These are phyloP conservation scores for Candida tropicalis DNA, from an alignment of 1,139 yeast genomes.

Conservation along the genomic window DNA sequence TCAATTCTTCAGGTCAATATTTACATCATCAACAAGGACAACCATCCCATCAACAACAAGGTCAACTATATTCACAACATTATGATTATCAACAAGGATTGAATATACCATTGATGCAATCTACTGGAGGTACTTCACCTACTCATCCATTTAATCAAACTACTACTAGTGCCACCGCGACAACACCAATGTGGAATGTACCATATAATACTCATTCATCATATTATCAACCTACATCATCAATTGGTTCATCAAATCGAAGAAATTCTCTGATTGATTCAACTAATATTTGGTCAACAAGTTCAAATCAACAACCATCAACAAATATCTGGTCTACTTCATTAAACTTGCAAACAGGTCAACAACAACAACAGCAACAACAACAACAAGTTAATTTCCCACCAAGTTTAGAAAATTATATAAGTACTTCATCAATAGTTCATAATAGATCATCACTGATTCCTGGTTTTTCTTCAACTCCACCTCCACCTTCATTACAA, in stretches of 20 bases:
- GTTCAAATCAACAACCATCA: neutral
- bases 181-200: conserved; percentile 5
- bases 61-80: conserved; percentile 6
- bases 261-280: conserved; percentile 13
- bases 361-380: conserved; percentile 7
- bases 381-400: conserved; percentile 1
- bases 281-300: conserved; percentile 10
- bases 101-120: conserved; percentile 1
- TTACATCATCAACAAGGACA: conserved; percentile 1
- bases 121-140: neutral
- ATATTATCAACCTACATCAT: conserved; percentile 2
- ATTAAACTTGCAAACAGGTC: conserved; percentile 1
- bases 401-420: conserved; percentile 13
- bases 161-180: neutral
- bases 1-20: no score
- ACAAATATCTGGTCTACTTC: conserved; percentile 9
- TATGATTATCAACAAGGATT: conserved; percentile 1
- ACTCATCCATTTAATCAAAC: conserved; percentile 1
- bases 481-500: conserved; percentile 12
- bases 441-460: conserved; percentile 16
- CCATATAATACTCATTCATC: conserved; percentile 1
- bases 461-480: conserved; percentile 12
- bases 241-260: conserved; percentile 3
- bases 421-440: conserved; percentile 8
- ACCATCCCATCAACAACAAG: conserved; percentile 2